Conservation (phyloP, 805 yeast species). For the Candida odintsovae region DNA sequence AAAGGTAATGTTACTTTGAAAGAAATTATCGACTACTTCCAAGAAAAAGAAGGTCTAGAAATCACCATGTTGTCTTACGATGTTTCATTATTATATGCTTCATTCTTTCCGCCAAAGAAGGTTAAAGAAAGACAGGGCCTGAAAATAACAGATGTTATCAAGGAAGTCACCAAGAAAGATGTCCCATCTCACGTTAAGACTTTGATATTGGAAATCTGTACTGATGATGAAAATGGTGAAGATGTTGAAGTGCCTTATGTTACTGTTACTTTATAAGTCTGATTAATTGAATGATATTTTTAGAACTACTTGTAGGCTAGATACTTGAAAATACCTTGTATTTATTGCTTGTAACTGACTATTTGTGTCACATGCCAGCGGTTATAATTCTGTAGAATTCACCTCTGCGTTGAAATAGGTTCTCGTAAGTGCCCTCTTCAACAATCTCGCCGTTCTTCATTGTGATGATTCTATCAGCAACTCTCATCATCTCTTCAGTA, state of each 20-base stretch:
- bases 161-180: constrained; percentile 79
- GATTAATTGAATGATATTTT: background rate
- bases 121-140: constrained; percentile 66
- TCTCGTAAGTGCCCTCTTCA: constrained; percentile 38
- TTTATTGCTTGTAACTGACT: no score
- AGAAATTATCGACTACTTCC: constrained; percentile 68
- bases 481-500: constrained; percentile 55
- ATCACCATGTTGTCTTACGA: constrained; percentile 90
- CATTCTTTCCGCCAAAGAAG: constrained; percentile 91
- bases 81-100: constrained; percentile 83
- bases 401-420: constrained; percentile 23
- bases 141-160: constrained; percentile 70
- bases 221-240: constrained; percentile 88
- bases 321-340: background rate
- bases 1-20: constrained; percentile 71
- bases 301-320: background rate
- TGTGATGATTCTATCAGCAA: constrained; percentile 45
- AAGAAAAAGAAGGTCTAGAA: constrained; percentile 77
- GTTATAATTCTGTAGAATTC: constrained; percentile 27
- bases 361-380: constrained; percentile 13
- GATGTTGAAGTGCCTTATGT: constrained; percentile 94
- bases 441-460: constrained; percentile 42
- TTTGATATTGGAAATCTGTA: constrained; percentile 82
- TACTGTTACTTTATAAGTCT: constrained; percentile 46
- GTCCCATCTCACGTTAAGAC: constrained; percentile 68